Evolutionary conservation across 2,329 filamentous ascomycete genomes (phyloP), one percentile per base, ranked within the genome.

Genomic region (Curvularia hawaiiensis): DNA sequence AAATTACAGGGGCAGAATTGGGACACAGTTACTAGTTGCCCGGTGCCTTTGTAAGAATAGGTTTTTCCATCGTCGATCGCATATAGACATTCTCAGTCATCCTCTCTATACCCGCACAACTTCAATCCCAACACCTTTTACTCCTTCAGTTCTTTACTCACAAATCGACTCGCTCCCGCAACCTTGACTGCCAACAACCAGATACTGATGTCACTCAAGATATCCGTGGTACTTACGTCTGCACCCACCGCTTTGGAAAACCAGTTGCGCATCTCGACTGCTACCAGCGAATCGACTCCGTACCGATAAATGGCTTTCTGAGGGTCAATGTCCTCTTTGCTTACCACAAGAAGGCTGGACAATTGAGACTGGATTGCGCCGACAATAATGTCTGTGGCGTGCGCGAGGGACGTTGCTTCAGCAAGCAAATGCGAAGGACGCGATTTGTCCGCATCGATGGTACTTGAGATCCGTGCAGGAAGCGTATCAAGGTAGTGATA

Each of bases 211-310:
- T 59, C 59, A n/a, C 55, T 58, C 46, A 63, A 46, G 6, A 63
- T 61, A 38, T 63, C 61, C 18, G 33, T 52, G 12, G 58, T 59
- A 0, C 47, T 30, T n/a, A 66, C 49, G 49, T 65, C 54, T 12
- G 57, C 59, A 3, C 50, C 59, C 2, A 65, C 50, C 5, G 48
- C 58, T 24, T 62, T 66, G 1, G 55, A 39, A 41, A 68, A 58
- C 64, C 65, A 67, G 38, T 66, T 69, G 2, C 67, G 54, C 47
- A 72, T 46, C 52, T 70, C 67, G 3, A 71, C 60, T 12, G 68
- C 66, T 7, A 69, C 61, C 5, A 71, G 53, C 4, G 67, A 70
- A 41, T 72, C 69, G 2, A 72, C 59, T 5, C 69, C 69, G 40
- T 73, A 70, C 16, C 54, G 48, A 40, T 62, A 47, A 16, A 74